Base-by-base conservation (phyloP, 148 eudicot species). In the Silene conica region DNA sequence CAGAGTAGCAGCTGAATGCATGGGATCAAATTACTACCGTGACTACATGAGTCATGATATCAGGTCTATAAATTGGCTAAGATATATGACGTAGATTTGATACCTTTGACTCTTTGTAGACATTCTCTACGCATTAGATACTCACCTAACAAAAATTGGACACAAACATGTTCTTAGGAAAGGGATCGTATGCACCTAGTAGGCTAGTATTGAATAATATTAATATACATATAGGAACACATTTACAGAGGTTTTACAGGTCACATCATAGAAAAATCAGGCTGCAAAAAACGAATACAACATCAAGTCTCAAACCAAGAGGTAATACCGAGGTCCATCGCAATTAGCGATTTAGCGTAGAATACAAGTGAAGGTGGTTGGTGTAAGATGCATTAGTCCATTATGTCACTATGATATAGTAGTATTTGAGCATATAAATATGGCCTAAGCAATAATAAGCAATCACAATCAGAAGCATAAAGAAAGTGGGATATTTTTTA, bases 381-480 rank as follows among this genome's bases (percentile, higher is more conserved):
- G 66, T 65, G 12, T 12, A 43, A 41, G 26, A 67, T 55, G 56
- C 58, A 28, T 34, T 72, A 19, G 72, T 63, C 67, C 67, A 65
- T 25, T 26, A 57, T 61, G 25, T 50, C 80, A 20, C 64, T 71
- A 38, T 41, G n/a, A 23, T 38, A 71, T 23, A 71, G 55, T 31
- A 38, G 20, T 19, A 57, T 25, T 12, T 23, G 25, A 61, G 31
- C 10, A 46, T 69, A 52, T 45, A 26, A 18, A 23, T 50, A 18
- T 43, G 71, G 58, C 34, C 57, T 70, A 73, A 73, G 55, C 48
- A 57, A 46, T 34, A 67, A 66, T 26, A 66, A 57, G 50, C 48
- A 31, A 28, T 16, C 66, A 77, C n/a, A 64, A 57, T 23, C 38
- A 66, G 58, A 73, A 73, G 63, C 31, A 69, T 31, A 41, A 67